A percentile compares a stretch with the other conserved stretches of the same genome.
Conservation (phyloP, 805 yeast genomes). For the Lipomyces spencermartinsiae region DNA sequence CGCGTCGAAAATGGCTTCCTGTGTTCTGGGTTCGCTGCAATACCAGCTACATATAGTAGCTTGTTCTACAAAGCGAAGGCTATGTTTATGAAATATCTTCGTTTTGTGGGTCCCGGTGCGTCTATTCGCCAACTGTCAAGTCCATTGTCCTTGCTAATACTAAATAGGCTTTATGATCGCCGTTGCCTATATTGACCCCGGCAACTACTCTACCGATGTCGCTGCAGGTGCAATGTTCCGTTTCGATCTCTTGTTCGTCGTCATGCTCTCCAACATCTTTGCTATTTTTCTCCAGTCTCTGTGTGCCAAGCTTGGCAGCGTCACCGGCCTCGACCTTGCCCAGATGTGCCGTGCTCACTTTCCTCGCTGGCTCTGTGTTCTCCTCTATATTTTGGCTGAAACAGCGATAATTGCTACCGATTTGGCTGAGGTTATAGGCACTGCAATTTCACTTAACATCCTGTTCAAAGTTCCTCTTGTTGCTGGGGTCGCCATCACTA, state of each 20-base stretch:
- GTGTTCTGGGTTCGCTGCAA: background rate
- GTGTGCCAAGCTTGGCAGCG: conserved; percentile 88
- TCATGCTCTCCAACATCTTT: conserved; percentile 78
- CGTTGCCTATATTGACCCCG: conserved; percentile 97
- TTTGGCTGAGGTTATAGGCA: conserved; percentile 97
- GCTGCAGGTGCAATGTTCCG: conserved; percentile 90
- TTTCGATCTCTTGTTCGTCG: conserved; percentile 77
- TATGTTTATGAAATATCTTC: conserved; percentile 55
- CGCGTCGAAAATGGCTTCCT: background rate
- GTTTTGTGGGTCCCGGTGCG: conserved; percentile 81
- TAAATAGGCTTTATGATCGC: conserved; percentile 75
- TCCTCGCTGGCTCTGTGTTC: conserved; percentile 56
- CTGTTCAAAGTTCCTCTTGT: conserved; percentile 79
- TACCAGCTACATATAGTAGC: background rate
- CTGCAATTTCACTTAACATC: conserved; percentile 90
- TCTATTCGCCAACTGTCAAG: background rate
- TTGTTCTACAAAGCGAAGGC: conserved; percentile 3
- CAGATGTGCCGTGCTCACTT: conserved; percentile 81
- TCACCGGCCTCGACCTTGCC: conserved; percentile 92
- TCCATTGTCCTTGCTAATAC: background rate
- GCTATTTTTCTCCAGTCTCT: conserved; percentile 87
- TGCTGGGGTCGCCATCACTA: conserved; percentile 83
- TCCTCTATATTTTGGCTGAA: conserved; percentile 80
- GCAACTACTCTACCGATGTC: conserved; percentile 93
- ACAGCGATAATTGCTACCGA: conserved; percentile 94